Conservation (phyloP, 768 basidiomycete genomes). For the Calocera cornea region DNA sequence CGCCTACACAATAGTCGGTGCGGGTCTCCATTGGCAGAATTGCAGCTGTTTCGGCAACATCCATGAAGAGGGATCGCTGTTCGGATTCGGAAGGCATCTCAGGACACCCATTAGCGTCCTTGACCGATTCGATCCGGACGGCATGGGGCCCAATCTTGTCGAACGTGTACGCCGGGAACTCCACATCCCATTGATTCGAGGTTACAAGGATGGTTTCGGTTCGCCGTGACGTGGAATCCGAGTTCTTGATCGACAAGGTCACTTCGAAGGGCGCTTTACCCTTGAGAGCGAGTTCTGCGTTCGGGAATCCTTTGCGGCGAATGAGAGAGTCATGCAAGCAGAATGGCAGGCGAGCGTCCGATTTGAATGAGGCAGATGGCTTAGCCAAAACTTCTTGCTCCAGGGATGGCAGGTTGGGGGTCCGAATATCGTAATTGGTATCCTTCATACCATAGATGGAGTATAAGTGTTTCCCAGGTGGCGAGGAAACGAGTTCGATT, state of each 20-base stretch:
- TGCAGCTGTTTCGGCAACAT: slow-evolving; percentile 92
- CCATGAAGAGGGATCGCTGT: slow-evolving; percentile 57
- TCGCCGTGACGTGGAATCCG: slow-evolving; percentile 55
- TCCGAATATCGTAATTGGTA: slow-evolving; percentile 62
- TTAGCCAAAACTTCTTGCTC: slow-evolving; percentile 75
- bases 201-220: slow-evolving; percentile 39
- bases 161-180: slow-evolving; percentile 60
- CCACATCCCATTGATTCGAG: slow-evolving; percentile 49
- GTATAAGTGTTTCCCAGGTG: slow-evolving; percentile 71
- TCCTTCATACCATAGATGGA: slow-evolving; percentile 85
- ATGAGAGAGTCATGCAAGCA: slow-evolving; percentile 60
- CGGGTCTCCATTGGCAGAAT: slow-evolving; percentile 72
- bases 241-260: slow-evolving; percentile 57
- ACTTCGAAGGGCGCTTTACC: slow-evolving; percentile 81
- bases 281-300: slow-evolving; percentile 50
- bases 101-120: slow-evolving; percentile 71
- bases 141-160: slow-evolving; percentile 68
- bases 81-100: slow-evolving; percentile 53
- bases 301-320: slow-evolving; percentile 21
- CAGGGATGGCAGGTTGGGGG: slow-evolving; percentile 51
- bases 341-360: slow-evolving; percentile 48
- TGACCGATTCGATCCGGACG: slow-evolving; percentile 60
- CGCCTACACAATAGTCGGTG: slow-evolving; percentile 79
- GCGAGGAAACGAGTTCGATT: slow-evolving; percentile 67
- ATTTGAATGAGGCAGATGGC: slow-evolving; percentile 69